These are phyloP conservation scores for Talaromyces sp. DNA, from an alignment of 2,329 filamentous ascomycete species.

Conservation along the genomic window DNA sequence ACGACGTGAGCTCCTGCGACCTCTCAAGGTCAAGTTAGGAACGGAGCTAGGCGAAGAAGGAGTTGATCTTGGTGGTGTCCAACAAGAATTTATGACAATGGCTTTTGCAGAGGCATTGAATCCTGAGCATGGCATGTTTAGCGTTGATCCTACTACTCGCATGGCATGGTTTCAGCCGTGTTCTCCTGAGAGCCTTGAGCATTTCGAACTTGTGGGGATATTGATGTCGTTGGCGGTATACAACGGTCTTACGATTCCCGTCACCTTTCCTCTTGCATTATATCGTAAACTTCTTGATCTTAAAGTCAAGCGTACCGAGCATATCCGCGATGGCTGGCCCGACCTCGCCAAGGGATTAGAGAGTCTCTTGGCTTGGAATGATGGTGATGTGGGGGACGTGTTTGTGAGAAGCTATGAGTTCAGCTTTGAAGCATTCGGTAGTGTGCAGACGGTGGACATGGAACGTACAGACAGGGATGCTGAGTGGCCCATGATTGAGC, in stretches of 20 bases:
- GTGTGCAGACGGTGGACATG: conserved; percentile 56
- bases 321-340: conserved; percentile 86
- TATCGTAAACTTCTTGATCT: conserved; percentile 75
- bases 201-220: conserved; percentile 83
- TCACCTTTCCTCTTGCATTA: conserved; percentile 81
- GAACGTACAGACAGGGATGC: conserved; percentile 39
- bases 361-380: conserved; percentile 71
- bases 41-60: conserved; percentile 82
- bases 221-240: conserved; percentile 87
- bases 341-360: conserved; percentile 72
- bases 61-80: conserved; percentile 89
- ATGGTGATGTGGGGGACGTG: conserved; percentile 75
- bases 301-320: conserved; percentile 66
- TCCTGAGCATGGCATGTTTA: conserved; percentile 73
- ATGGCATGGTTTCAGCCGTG: conserved; percentile 87
- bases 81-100: conserved; percentile 92
- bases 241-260: conserved; percentile 85
- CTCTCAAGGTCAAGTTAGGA: conserved; percentile 83
- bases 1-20: conserved; percentile 74
- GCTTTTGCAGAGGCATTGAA: conserved; percentile 76
- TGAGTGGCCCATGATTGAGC: conserved; percentile 30
- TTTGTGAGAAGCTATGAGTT: conserved; percentile 87
- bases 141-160: conserved; percentile 68
- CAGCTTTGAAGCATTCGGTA: conserved; percentile 60
- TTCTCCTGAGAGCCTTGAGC: conserved; percentile 78